Base-by-base conservation (phyloP, 305 asterid species). In the Rubia balearica region DNA sequence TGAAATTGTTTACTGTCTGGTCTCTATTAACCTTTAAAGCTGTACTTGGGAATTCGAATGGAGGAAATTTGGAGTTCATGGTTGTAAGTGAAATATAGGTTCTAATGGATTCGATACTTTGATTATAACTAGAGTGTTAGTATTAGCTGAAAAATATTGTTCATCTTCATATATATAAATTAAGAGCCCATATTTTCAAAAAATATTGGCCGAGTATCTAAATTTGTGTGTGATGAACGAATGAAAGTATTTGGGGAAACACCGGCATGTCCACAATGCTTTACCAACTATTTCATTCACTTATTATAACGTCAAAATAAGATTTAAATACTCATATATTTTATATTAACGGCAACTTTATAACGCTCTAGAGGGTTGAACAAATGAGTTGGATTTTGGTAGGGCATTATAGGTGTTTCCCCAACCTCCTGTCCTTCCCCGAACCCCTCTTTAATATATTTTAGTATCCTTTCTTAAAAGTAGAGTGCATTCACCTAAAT, bases 201-300 rank as follows among this genome's bases (percentile, higher is more conserved):
- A 53, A 53, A 53, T 9, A 53, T 53, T 53, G 14, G 22, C 60
- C 24, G 12, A 53, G 19, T 53, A 0, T 7, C 4, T 53, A 53
- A n/a, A 53, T 53, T 17, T 17, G 57, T 53, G 60, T 53, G 59
- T 53, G 60, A 53, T 53, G 60, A 53, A n/a, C 60, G 17, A 53
- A 53, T n/a, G 60, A n/a, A 53, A 53, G 19, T 53, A 53, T 22
- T 53, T 53, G 60, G 60, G 24, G 24, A 53, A 53, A 53, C 19
- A 53, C 60, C 19, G 60, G 60, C 8, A 51, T 1, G n/a, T 51
- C 21, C 57, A 51, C 19, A 51, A 49, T 49, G n/a, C 19, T 51
- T 9, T 16, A 51, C 59, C 59, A n/a, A 51, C 59, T 17, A 48
- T 51, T 51, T 51, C 17, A 51, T 10, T 51, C 59, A 51, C n/a